These are phyloP conservation scores for Phytophthora pisi DNA, from an alignment of 352 stramenopile species.

Conservation along the genomic window DNA sequence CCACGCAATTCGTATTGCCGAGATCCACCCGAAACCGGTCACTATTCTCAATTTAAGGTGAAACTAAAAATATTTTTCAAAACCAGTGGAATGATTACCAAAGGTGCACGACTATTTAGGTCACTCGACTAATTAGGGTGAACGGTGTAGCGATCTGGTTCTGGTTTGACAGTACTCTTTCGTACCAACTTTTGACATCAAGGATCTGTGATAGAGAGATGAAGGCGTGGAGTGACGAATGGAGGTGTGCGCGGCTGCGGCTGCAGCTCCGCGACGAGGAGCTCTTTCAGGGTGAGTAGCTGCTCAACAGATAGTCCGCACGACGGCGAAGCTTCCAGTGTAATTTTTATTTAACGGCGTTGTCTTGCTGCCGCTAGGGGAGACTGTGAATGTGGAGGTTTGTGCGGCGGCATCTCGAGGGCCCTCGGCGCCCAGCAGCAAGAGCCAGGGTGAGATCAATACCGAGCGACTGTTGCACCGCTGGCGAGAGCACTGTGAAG, in stretches of 20 bases:
- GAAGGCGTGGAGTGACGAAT: slow-evolving; percentile 72
- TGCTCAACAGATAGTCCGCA: neutral
- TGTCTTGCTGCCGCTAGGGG: slow-evolving; percentile 31
- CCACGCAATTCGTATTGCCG: too few species aligned
- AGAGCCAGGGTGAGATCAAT: neutral
- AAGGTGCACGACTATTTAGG: too few species aligned
- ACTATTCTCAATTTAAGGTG: too few species aligned
- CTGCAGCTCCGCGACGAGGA: slow-evolving; percentile 57
- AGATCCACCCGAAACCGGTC: too few species aligned
- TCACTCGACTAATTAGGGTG: too few species aligned
- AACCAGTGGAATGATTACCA: too few species aligned
- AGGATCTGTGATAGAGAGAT: slow-evolving; percentile 28
- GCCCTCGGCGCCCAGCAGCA: neutral
- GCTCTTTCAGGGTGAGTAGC: slow-evolving; percentile 64
- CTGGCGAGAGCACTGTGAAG: slow-evolving; percentile 52
- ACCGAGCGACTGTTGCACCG: slow-evolving; percentile 26
- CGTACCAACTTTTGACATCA: slow-evolving; percentile 17
- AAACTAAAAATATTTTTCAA: too few species aligned
- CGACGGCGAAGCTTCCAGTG: slow-evolving; percentile 6
- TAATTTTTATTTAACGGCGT: slow-evolving; percentile 1
- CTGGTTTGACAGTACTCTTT: slow-evolving; percentile 2
- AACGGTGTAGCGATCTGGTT: neutral
- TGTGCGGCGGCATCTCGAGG: slow-evolving; percentile 20
- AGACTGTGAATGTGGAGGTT: slow-evolving; percentile 50
- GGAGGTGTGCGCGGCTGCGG: slow-evolving; percentile 55